These are phyloP conservation scores for Penicillium taxi DNA, from an alignment of 495 filamentous ascomycete species.

Conservation along the genomic window DNA sequence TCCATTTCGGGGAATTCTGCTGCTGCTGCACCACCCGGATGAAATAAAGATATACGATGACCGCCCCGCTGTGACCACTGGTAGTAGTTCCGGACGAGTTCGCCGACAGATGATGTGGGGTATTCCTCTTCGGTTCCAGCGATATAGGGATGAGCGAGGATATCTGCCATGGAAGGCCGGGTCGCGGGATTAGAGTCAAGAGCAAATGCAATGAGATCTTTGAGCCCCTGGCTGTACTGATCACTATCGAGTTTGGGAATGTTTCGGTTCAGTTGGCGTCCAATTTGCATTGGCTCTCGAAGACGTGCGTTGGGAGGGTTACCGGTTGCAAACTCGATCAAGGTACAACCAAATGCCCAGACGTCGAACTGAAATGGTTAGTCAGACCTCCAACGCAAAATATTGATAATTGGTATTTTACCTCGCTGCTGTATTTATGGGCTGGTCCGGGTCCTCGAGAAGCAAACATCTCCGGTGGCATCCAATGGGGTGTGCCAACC, in stretches of 20 bases:
- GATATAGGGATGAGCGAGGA: conserved; percentile 42
- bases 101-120: conserved; percentile 56
- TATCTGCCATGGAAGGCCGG: conserved; percentile 56
- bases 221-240: conserved; percentile 62
- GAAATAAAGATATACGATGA: conserved; percentile 74
- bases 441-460: conserved; percentile 28
- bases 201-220: conserved; percentile 70
- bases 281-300: conserved; percentile 48
- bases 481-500: conserved; percentile 93
- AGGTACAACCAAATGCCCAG: conserved; percentile 89
- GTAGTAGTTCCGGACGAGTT: conserved; percentile 75
- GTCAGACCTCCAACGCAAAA: background rate
- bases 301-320: conserved; percentile 59
- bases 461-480: conserved; percentile 81
- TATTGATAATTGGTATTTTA: conserved; percentile 8
- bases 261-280: conserved; percentile 52
- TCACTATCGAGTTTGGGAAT: conserved; percentile 64
- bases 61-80: conserved; percentile 82
- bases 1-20: conserved; percentile 42
- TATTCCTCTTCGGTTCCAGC: conserved; percentile 54
- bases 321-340: conserved; percentile 88
- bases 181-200: conserved; percentile 65
- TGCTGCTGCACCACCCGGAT: conserved; percentile 63
- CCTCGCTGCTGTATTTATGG: conserved; percentile 53
- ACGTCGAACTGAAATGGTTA: conserved; percentile 62